A percentile compares a stretch with the other conserved stretches of the same genome.
Evolutionary conservation across 129 eudicot species (phyloP).

Genomic region (Logfia minima): DNA sequence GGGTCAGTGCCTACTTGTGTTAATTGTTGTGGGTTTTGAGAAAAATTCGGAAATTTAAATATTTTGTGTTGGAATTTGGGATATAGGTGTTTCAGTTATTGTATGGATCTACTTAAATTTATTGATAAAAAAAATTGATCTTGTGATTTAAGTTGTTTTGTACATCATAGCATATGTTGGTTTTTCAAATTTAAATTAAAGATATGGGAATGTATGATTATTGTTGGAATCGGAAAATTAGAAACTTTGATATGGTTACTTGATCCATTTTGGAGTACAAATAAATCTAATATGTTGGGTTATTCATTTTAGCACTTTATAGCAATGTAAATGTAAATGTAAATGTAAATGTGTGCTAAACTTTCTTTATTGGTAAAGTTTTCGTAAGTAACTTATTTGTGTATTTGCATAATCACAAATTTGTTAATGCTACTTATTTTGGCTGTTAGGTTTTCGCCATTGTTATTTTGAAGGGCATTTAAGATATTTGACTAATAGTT

Average conservation of each 20-base stretch:
- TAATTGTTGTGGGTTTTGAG: background rate
- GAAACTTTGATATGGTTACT: background rate
- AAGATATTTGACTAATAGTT: constrained; percentile 5
- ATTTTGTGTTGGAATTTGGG: constrained; percentile 1
- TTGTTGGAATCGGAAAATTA: background rate
- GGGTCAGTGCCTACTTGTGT: background rate
- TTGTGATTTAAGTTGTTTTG: background rate
- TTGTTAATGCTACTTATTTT: background rate
- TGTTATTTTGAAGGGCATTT: background rate
- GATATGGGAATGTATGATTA: constrained; percentile 13
- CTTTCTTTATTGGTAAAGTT: background rate
- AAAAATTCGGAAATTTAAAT: background rate
- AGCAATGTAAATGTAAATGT: too few species aligned
- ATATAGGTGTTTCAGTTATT: constrained; percentile 14
- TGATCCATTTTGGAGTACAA: constrained; percentile 10
- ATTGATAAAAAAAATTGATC: background rate
- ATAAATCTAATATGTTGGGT: background rate
- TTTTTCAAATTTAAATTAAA: background rate
- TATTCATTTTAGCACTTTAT: too few species aligned
- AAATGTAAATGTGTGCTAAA: background rate
- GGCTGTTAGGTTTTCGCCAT: background rate
- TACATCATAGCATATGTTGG: background rate
- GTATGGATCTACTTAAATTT: constrained; percentile 13
- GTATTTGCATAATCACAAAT: background rate
- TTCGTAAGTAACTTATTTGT: background rate